phyloP scores from a whole-genome alignment of 2,329 filamentous ascomycete species.

The Talaromyces sp. region DNA sequence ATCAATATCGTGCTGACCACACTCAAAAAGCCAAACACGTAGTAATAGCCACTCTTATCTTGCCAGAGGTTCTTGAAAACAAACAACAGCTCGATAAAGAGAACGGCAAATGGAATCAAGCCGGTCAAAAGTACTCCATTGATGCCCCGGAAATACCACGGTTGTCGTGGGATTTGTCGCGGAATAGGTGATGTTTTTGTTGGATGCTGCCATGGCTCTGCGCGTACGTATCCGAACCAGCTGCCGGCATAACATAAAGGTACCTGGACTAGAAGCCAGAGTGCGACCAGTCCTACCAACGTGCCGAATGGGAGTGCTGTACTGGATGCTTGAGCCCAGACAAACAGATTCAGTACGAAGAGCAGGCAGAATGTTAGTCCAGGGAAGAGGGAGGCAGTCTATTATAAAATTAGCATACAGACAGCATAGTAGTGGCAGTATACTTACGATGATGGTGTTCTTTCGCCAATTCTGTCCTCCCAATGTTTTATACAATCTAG shows the following conservation, averaged over 20 bases:
- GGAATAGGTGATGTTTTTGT: slow-evolving; percentile 71
- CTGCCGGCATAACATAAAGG: slow-evolving; percentile 79
- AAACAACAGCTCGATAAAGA: slow-evolving; percentile 84
- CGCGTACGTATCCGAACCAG: slow-evolving; percentile 70
- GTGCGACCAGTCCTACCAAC: slow-evolving; percentile 66
- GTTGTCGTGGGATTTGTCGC: slow-evolving; percentile 70
- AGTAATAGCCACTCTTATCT: slow-evolving; percentile 89
- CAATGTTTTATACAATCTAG: slow-evolving; percentile 78
- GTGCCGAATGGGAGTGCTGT: slow-evolving; percentile 84
- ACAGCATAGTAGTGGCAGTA: neutral
- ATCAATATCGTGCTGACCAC: slow-evolving; percentile 71
- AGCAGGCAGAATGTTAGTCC: slow-evolving; percentile 72
- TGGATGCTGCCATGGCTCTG: slow-evolving; percentile 73
- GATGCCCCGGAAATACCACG: slow-evolving; percentile 69
- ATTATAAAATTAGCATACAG: slow-evolving; percentile 24
- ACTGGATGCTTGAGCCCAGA: slow-evolving; percentile 85
- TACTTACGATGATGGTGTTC: slow-evolving; percentile 65
- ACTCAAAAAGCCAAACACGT: slow-evolving; percentile 82
- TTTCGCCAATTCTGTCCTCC: slow-evolving; percentile 71
- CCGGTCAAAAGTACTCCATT: slow-evolving; percentile 70
- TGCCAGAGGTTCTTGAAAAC: slow-evolving; percentile 86
- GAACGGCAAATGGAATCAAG: slow-evolving; percentile 78
- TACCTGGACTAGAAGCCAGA: slow-evolving; percentile 84
- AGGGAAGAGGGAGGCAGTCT: slow-evolving; percentile 74
- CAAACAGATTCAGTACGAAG: slow-evolving; percentile 81